Percentiles rank a stretch among this genome's conserved stretches.
These are phyloP conservation scores for Exophiala sp. DNA, from an alignment of 2,329 filamentous ascomycete species.

Conservation along the genomic window DNA sequence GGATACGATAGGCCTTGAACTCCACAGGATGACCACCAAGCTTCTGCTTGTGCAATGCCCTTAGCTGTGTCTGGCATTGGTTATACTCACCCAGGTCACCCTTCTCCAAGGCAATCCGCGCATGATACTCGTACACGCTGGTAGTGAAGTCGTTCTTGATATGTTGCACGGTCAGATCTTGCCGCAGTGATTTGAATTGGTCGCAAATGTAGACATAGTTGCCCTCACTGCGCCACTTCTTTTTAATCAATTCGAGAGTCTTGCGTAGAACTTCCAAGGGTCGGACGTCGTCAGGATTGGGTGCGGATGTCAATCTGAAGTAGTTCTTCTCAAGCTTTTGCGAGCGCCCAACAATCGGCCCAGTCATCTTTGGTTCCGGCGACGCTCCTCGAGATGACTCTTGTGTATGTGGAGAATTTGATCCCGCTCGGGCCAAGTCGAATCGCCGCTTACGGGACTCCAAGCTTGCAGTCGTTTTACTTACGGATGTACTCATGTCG, in stretches of 20 bases:
- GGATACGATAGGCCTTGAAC: slow-evolving; percentile 98
- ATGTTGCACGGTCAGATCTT: slow-evolving; percentile 96
- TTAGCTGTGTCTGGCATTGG: slow-evolving; percentile 98
- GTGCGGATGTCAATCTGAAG: slow-evolving; percentile 85
- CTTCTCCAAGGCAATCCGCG: slow-evolving; percentile 94
- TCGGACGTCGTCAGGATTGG: slow-evolving; percentile 83
- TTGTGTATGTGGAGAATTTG: slow-evolving; percentile 37
- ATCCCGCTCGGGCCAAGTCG: slow-evolving; percentile 52
- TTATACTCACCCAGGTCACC: slow-evolving; percentile 99
- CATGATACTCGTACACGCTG: slow-evolving; percentile 94
- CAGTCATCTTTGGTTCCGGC: slow-evolving; percentile 44
- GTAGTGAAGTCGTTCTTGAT: slow-evolving; percentile 97
- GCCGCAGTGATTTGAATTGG: slow-evolving; percentile 96
- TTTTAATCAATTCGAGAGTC: slow-evolving; percentile 83
- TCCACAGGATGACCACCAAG: slow-evolving; percentile 87
- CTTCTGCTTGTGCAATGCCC: slow-evolving; percentile 81
- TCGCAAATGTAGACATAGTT: slow-evolving; percentile 99
- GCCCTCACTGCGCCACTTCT: slow-evolving; percentile 88
- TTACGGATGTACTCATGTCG: slow-evolving; percentile 55
- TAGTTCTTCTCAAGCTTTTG: slow-evolving; percentile 88
- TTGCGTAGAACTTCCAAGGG: slow-evolving; percentile 75
- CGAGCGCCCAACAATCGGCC: slow-evolving; percentile 81
- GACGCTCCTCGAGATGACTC: slow-evolving; percentile 45
- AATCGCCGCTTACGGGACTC: slow-evolving; percentile 90
- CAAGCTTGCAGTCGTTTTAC: slow-evolving; percentile 85